Base-by-base conservation (phyloP, 768 basidiomycete genomes). In the Xanthoconium stramineum region DNA sequence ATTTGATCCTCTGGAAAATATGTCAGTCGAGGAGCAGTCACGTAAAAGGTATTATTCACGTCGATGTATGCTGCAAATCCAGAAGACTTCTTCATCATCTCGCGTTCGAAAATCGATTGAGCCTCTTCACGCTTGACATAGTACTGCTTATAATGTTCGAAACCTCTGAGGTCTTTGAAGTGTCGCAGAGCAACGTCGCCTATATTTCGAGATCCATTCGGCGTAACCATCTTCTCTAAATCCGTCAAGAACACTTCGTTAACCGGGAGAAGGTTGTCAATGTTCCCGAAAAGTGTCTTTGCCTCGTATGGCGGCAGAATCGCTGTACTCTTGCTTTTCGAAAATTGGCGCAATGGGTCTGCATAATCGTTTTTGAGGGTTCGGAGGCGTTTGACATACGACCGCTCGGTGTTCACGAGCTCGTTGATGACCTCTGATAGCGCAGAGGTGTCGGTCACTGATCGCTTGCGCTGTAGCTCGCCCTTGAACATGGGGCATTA, bases 111-210 rank as follows among this genome's bases (percentile, higher is more conserved):
- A 20, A 94, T 91, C 33, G 77, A 71, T 69, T 96, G 95, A 0
- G 93, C 93, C 65, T 96, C 93, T 74, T 96, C 95, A 49, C 94
- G 85, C 68, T 95, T 94, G 63, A 84, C 82, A 62, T 96, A 95
- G 72, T 93, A 98, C 62, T 88, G 86, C 63, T 83, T 88, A 72
- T 97, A 98, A 60, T 89, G 86, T 62, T 97, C 94, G 65, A 98
- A 96, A 3, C 91, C 92, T 51, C 80, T 78, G 38, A 87, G 71
- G 17, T 88, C 85, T 65, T 87, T 91, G 74, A 98, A 91, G 76
- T 98, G 94, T 55, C 81, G 82, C 56, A 96, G 73, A 20, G 87
- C 85, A 47, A 96, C 86, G 67, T 95, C 93, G 11, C 94, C 95
- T 8, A 97, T 78, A 10, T 74, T 74, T 58, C 74, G 76, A 40